Conservation (phyloP, 164 flowering plant genomes). For the Cinnamomum chago region DNA sequence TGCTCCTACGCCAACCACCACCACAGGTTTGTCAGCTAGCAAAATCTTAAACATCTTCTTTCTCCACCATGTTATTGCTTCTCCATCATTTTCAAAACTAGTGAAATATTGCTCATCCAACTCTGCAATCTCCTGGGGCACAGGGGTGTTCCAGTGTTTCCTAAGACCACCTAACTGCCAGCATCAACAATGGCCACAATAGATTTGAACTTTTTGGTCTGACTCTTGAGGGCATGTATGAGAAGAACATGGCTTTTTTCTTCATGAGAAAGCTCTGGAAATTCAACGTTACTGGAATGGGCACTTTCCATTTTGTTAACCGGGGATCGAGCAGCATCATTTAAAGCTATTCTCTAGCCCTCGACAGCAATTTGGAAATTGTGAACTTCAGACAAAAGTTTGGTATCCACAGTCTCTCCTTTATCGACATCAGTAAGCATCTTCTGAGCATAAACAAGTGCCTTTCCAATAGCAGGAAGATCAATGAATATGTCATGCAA, state of each 20-base stretch:
- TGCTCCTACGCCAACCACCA: conserved; percentile 95
- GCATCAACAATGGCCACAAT: conserved; percentile 86
- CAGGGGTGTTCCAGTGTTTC: conserved; percentile 69
- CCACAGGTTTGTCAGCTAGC: conserved; percentile 55
- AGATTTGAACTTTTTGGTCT: conserved; percentile 57
- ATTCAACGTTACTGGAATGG: too few relatives aligned
- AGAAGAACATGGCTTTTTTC: conserved; percentile 71
- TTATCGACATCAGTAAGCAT: conserved; percentile 60
- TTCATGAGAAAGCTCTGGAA: conserved; percentile 51
- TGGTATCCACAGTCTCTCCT: conserved; percentile 56
- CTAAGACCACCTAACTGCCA: conserved; percentile 69
- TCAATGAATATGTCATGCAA: conserved; percentile 50
- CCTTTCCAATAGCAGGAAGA: conserved; percentile 61
- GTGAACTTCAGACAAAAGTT: conserved; percentile 54
- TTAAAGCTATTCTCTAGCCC: too few relatives aligned
- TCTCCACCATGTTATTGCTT: conserved; percentile 9
- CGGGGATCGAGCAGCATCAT: too few relatives aligned
- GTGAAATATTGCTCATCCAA: conserved; percentile 45
- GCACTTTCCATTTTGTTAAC: too few relatives aligned
- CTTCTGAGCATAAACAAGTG: conserved; percentile 68
- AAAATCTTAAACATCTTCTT: conserved; percentile 28
- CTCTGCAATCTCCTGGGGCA: conserved; percentile 62
- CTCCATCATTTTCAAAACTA: conserved; percentile 31
- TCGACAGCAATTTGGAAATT: conserved; percentile 69
- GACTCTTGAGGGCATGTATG: conserved; percentile 65